These are phyloP conservation scores for Nepenthes alata DNA, from an alignment of 179 eudicot genomes.

Conservation along the genomic window DNA sequence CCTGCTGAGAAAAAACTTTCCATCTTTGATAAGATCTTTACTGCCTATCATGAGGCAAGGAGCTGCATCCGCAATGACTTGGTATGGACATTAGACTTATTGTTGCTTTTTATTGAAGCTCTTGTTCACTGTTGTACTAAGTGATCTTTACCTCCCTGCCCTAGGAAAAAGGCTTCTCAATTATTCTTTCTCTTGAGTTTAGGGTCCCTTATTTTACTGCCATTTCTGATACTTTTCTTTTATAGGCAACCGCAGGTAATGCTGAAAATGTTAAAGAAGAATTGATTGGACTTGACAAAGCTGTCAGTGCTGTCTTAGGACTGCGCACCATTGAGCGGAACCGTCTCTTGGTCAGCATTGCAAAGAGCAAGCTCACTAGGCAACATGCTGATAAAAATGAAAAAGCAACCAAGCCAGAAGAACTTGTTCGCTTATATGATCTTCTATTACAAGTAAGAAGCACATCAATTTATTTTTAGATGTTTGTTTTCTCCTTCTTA, in stretches of 20 bases:
- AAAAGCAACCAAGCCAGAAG: constrained; percentile 82
- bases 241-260: constrained; percentile 70
- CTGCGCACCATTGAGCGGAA: constrained; percentile 87
- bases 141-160: background rate
- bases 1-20: constrained; percentile 71
- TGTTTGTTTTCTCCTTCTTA: background rate
- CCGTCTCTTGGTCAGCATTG: constrained; percentile 65
- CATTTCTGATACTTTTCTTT: constrained; percentile 11
- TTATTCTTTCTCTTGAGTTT: background rate
- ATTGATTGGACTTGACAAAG: constrained; percentile 91
- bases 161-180: background rate
- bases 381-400: constrained; percentile 71
- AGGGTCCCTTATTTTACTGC: background rate
- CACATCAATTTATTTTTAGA: constrained; percentile 4
- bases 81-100: constrained; percentile 26
- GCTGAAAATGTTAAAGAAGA: constrained; percentile 84
- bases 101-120: background rate
- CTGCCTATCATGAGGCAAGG: constrained; percentile 85
- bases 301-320: constrained; percentile 79
- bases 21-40: constrained; percentile 69
- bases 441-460: constrained; percentile 65
- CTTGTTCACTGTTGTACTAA: constrained; percentile 1
- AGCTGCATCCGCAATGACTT: constrained; percentile 76
- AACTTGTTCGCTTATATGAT: constrained; percentile 85
- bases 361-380: constrained; percentile 73